Percentiles rank a stretch among this genome's conserved stretches.
Evolutionary conservation across 164 flowering plant species (phyloP).

Genomic region (Sedum album): DNA sequence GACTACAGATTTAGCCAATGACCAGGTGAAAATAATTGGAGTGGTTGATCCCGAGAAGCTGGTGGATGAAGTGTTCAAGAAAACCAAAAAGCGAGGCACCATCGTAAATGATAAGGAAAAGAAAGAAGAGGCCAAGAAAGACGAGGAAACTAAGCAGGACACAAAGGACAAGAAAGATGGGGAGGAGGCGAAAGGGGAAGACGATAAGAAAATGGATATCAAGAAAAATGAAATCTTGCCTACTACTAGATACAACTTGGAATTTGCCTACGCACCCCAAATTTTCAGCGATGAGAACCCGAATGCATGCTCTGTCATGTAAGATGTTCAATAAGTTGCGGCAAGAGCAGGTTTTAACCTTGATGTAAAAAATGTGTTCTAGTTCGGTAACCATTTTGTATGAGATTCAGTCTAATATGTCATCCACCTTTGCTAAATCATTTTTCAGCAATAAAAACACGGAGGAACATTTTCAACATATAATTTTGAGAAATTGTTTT

Average conservation of each 20-base stretch:
- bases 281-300: conserved; percentile 13
- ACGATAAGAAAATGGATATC: neutral
- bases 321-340: neutral
- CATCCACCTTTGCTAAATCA: neutral
- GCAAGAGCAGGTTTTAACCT: too few species aligned
- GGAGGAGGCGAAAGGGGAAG: neutral
- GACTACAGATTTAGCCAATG: neutral
- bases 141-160: conserved; percentile 5
- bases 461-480: too few species aligned
- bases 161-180: neutral
- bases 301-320: conserved; percentile 11
- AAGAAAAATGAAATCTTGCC: neutral
- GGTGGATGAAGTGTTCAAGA: conserved; percentile 6
- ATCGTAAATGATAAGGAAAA: conserved; percentile 3
- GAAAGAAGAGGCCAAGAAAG: neutral
- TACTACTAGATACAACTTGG: conserved; percentile 1
- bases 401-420: neutral
- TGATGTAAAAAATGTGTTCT: neutral
- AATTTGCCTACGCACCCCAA: conserved; percentile 2
- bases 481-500: too few species aligned
- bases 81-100: neutral
- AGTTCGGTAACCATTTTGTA: neutral
- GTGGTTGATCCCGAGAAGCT: conserved; percentile 4
- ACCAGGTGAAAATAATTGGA: neutral
- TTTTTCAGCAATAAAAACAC: neutral